These are phyloP conservation scores for Tricholoma sp. DNA, from an alignment of 768 basidiomycete species.

Conservation along the genomic window DNA sequence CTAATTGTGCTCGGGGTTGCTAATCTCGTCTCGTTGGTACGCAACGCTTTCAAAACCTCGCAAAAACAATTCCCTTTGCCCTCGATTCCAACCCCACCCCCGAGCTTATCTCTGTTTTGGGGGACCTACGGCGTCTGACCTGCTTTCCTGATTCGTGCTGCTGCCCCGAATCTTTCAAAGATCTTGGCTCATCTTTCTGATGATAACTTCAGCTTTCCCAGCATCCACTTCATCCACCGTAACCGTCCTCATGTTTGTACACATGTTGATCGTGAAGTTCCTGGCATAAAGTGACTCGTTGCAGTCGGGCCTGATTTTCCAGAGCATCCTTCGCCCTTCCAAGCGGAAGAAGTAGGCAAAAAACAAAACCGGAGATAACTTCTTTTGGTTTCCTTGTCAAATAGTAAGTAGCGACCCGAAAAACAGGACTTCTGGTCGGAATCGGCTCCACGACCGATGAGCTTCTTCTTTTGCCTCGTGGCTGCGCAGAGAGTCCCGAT, in stretches of 20 bases:
- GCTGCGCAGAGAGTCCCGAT: not conserved
- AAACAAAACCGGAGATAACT: not conserved
- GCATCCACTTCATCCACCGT: conserved; percentile 8
- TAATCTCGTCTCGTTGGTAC: conserved; percentile 9
- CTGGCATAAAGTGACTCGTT: not conserved
- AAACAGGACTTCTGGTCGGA: not conserved
- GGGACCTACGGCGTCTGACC: not conserved
- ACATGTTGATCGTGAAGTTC: conserved; percentile 30
- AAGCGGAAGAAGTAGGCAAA: conserved; percentile 8
- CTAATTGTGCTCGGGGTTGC: not conserved
- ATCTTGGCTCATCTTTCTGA: conserved; percentile 19
- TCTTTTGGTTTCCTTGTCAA: not conserved
- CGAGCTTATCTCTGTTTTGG: conserved; percentile 7
- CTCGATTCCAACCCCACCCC: not conserved
- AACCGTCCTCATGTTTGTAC: conserved; percentile 33
- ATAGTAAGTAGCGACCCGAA: not conserved
- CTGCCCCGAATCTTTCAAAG: conserved; percentile 14
- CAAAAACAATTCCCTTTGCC: not conserved
- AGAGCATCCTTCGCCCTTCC: conserved; percentile 5
- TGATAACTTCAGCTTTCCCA: conserved; percentile 11
- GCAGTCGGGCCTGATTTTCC: conserved; percentile 8
- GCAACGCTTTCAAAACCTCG: not conserved
- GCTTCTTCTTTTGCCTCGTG: not conserved
- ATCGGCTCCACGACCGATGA: not conserved
- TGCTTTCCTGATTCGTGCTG: conserved; percentile 12